These are phyloP conservation scores for Parmelia sp. DNA, from an alignment of 495 filamentous ascomycete genomes.

Conservation along the genomic window DNA sequence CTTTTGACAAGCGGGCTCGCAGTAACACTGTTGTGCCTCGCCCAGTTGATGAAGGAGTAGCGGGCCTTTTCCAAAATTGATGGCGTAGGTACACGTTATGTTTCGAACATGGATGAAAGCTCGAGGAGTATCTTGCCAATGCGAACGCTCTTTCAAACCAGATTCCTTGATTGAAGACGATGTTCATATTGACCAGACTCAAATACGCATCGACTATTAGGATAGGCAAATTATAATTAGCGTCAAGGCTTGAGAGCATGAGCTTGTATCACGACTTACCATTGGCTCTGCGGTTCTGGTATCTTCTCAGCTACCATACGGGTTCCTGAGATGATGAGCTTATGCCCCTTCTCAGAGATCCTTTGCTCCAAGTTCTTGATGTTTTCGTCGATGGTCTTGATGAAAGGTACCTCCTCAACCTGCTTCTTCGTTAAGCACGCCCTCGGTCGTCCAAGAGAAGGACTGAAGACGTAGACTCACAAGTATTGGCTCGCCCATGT, in stretches of 20 bases:
- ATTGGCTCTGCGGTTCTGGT: background rate
- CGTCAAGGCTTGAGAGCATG: background rate
- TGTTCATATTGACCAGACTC: background rate
- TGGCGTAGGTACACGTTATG: background rate
- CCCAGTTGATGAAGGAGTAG: background rate
- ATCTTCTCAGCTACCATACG: background rate
- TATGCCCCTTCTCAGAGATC: slow-evolving; percentile 67
- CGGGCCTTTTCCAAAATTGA: background rate
- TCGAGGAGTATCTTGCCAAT: background rate
- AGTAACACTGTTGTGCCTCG: background rate
- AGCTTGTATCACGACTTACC: background rate
- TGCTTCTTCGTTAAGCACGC: background rate
- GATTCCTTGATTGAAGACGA: background rate
- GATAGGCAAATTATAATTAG: background rate
- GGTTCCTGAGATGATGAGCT: slow-evolving; percentile 25
- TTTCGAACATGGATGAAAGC: background rate
- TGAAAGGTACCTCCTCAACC: slow-evolving; percentile 56
- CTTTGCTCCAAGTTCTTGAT: slow-evolving; percentile 60
- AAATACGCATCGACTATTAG: background rate
- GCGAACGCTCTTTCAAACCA: background rate
- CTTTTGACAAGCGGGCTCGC: background rate
- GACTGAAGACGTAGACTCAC: slow-evolving; percentile 18
- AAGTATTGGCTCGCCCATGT: slow-evolving; percentile 70
- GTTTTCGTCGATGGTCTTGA: slow-evolving; percentile 53
- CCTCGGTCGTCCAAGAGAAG: background rate